Conservation (phyloP, 345 rosid genomes). For the Pistacia atlantica region DNA sequence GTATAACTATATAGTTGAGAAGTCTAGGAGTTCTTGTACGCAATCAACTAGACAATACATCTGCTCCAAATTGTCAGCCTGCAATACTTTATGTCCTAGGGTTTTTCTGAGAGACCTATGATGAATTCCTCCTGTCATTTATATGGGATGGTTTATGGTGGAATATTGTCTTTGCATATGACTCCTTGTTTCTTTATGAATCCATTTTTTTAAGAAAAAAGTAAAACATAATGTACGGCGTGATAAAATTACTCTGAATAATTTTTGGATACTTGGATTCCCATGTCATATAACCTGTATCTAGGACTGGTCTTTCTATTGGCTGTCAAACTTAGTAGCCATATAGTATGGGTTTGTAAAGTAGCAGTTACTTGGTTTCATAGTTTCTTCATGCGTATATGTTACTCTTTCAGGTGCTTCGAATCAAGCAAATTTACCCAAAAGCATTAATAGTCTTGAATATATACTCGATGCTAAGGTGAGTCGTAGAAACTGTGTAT, state of each 20-base stretch:
- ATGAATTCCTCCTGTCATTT: not conserved
- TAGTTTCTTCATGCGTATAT: slow-evolving; percentile 16
- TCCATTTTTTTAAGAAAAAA: not conserved
- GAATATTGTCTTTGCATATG: too few species aligned
- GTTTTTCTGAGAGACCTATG: too few species aligned
- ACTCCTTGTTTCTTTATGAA: not conserved
- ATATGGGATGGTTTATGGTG: not conserved
- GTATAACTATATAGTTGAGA: not conserved
- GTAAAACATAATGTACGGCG: not conserved
- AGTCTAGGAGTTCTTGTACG: not conserved
- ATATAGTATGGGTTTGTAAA: slow-evolving; percentile 21
- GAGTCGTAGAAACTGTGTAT: slow-evolving; percentile 24
- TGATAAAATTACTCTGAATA: not conserved
- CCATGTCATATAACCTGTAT: not conserved
- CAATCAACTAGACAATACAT: not conserved
- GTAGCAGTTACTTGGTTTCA: slow-evolving; percentile 19
- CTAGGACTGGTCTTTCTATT: slow-evolving; percentile 1
- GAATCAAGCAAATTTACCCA: slow-evolving; percentile 59
- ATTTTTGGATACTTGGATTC: not conserved
- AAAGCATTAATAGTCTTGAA: slow-evolving; percentile 90
- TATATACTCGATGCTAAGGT: slow-evolving; percentile 93
- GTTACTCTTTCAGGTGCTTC: slow-evolving; percentile 72
- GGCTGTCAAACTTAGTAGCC: not conserved
- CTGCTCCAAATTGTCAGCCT: not conserved
- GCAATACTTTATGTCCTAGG: not conserved